A percentile compares a stretch with the other conserved stretches of the same genome.
phyloP scores from a whole-genome alignment of 306 rosid genomes.

The Myrica gale region DNA sequence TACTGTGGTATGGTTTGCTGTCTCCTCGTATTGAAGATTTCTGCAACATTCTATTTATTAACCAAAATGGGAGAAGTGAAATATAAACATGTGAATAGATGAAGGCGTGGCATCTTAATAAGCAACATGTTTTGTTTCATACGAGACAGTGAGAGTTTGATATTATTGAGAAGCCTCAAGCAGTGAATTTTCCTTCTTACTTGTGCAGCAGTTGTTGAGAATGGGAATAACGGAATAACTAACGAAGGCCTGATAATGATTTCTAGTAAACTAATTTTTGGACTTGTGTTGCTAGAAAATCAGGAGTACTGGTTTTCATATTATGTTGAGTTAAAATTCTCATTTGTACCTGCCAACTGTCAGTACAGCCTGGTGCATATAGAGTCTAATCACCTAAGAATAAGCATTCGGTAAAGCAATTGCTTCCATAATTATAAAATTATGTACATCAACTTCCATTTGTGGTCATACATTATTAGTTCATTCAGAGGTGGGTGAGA shows the following conservation, averaged over 20 bases:
- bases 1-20: neutral
- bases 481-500: neutral
- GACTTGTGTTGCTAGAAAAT: neutral
- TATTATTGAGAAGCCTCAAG: slow-evolving; percentile 9
- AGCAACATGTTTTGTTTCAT: neutral
- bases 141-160: slow-evolving; percentile 11
- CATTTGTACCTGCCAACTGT: slow-evolving; percentile 9
- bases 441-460: slow-evolving; percentile 14
- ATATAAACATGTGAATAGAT: slow-evolving; percentile 1
- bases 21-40: slow-evolving; percentile 7
- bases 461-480: slow-evolving; percentile 22
- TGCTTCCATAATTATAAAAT: slow-evolving; percentile 7
- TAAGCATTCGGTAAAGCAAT: slow-evolving; percentile 18
- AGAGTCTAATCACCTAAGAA: slow-evolving; percentile 17
- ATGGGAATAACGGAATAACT: neutral
- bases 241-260: neutral
- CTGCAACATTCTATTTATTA: neutral
- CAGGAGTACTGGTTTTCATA: slow-evolving; percentile 7
- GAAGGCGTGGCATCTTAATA: neutral
- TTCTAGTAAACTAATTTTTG: slow-evolving; percentile 3
- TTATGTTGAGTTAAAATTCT: slow-evolving; percentile 6
- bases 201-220: neutral
- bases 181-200: neutral
- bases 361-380: slow-evolving; percentile 13
- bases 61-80: neutral